Percentiles rank a stretch among this genome's conserved stretches.
phyloP scores from a whole-genome alignment of 148 eudicot genomes.

The Arbutus unedo region DNA sequence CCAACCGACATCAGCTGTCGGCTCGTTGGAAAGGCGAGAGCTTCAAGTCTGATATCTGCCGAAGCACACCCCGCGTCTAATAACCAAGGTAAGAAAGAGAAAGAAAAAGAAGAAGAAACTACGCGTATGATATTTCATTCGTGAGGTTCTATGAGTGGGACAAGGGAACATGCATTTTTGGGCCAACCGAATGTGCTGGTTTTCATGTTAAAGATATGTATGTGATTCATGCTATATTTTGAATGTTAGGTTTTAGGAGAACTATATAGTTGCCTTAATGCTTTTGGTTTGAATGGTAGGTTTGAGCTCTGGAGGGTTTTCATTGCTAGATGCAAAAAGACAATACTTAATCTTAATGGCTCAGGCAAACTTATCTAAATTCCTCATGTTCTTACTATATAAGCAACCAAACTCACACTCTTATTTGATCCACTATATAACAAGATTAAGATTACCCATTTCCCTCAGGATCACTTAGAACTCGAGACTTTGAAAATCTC shows the following conservation, averaged over 20 bases:
- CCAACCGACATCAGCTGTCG: too few relatives aligned
- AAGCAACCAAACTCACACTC: neutral
- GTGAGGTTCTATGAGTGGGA: neutral
- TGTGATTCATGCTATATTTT: neutral
- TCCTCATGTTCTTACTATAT: neutral
- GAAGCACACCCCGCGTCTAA: too few relatives aligned
- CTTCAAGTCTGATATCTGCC: too few relatives aligned
- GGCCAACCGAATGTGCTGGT: neutral
- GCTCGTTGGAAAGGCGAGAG: too few relatives aligned
- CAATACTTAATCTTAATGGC: neutral
- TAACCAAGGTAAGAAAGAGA: too few relatives aligned
- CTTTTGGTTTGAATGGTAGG: constrained; percentile 5
- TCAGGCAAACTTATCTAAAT: neutral
- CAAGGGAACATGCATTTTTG: neutral
- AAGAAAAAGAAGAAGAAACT: too few relatives aligned
- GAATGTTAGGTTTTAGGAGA: neutral
- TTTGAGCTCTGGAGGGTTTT: neutral
- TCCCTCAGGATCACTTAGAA: neutral
- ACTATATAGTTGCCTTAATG: neutral
- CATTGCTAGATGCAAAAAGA: neutral
- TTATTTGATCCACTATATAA: neutral
- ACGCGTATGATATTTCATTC: neutral
- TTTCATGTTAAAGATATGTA: neutral
- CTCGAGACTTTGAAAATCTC: neutral
- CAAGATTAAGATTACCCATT: neutral